Base-by-base conservation (phyloP, 805 yeast genomes). In the Candida lessepsii region DNA sequence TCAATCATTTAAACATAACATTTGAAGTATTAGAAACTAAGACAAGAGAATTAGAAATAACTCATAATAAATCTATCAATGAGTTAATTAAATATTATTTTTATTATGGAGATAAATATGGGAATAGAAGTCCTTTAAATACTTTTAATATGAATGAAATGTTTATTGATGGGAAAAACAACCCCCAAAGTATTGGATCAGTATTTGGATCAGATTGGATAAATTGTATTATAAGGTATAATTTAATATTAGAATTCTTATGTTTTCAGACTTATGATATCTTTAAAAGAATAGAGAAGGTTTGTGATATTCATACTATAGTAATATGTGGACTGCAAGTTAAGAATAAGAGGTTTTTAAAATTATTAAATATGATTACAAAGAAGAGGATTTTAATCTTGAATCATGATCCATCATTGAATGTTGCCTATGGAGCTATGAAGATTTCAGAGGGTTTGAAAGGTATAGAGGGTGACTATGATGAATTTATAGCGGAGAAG, bases 91-190 rank as follows among this genome's bases (percentile, higher is more conserved):
- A 54, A 34, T 51, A 69, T 41, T 63, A 62, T 56, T 64, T 73
- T 40, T 65, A 67, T 39, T 76, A 76, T 47, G 83, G 83, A 1
- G 83, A 79, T 51, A 65, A 74, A 15, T 63, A 67, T 35, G 85
- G 85, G 1, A 80, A 78, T 49, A 63, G 85, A 51, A 72, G 80
- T 6, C 84, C 84, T 0, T 73, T 60, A 46, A 72, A 68, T 39
- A 76, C 76, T 49, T 65, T 75, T 9, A 35, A 55, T 2, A 67
- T 79, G 73, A 60, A 71, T 38, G 80, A 80, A 25, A 59, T 67
- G 35, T 57, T 64, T 31, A 70, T 76, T 8, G 81, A 80, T 11
- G 80, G 76, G 24, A 55, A 34, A 29, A 62, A 62, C 31, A 40
- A 48, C 10, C 30, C 51, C 11, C 33, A 42, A 9, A 25, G 31